These are phyloP conservation scores for Mesostigma viride DNA, from an alignment of 139 green algal species.

Conservation along the genomic window DNA sequence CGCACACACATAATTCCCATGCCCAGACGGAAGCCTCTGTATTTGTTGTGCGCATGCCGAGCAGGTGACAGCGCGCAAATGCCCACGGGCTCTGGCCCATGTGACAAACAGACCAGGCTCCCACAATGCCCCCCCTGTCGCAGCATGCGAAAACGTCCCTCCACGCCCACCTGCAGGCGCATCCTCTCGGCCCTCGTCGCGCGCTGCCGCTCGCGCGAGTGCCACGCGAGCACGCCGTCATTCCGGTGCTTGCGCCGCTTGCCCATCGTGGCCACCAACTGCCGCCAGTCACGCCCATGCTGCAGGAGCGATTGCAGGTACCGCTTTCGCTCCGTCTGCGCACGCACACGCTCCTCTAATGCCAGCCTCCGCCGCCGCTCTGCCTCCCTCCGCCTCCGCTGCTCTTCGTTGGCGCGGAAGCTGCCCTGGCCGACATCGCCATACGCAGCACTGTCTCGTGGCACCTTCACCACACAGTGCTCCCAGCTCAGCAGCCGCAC, in stretches of 20 bases:
- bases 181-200: constrained; percentile 21
- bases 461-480: neutral
- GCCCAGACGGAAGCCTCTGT: no score
- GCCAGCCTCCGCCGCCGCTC: neutral
- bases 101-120: no score
- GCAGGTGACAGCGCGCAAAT: no score
- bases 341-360: neutral
- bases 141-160: no score
- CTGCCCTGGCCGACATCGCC: neutral
- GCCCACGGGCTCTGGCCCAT: no score
- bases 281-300: constrained; percentile 12
- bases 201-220: constrained; percentile 17
- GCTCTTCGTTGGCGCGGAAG: neutral
- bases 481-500: constrained; percentile 9
- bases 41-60: no score
- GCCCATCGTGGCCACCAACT: neutral
- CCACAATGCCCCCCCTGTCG: no score
- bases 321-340: neutral
- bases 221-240: constrained; percentile 22
- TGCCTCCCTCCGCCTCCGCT: constrained; percentile 2
- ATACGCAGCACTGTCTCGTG: neutral
- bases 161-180: no score
- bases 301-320: constrained; percentile 29
- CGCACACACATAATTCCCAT: no score
- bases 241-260: constrained; percentile 27